These are phyloP conservation scores for Leptomonas pyrrhocoris DNA, from an alignment of 208 protist genomes.

Conservation along the genomic window DNA sequence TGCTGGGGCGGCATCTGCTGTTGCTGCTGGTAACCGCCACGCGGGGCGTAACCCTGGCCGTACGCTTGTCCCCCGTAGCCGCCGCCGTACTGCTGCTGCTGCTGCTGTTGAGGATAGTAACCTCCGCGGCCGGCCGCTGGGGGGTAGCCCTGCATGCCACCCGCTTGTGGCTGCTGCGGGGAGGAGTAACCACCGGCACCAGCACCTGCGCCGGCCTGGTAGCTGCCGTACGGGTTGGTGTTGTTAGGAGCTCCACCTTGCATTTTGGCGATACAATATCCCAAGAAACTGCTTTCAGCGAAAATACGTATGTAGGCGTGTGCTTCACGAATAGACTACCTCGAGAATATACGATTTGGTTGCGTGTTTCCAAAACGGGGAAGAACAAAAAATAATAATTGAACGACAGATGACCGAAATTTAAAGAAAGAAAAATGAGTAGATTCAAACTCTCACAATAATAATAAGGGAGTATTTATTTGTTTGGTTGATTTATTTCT, in stretches of 20 bases:
- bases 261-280: too few relatives aligned
- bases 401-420: neutral
- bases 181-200: conserved; percentile 19
- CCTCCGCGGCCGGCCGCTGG: conserved; percentile 11
- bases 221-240: conserved; percentile 29
- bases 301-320: too few relatives aligned
- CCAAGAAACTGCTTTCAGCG: too few relatives aligned
- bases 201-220: conserved; percentile 25
- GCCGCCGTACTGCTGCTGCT: conserved; percentile 31
- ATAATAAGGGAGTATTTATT: too few relatives aligned
- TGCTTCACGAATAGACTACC: too few relatives aligned
- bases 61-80: conserved; percentile 22
- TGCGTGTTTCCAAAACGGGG: too few relatives aligned
- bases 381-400: neutral
- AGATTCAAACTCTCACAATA: too few relatives aligned
- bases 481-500: neutral
- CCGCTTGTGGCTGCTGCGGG: conserved; percentile 23
- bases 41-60: conserved; percentile 1
- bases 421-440: neutral
- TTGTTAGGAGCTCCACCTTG: conserved; percentile 34
- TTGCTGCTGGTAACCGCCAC: conserved; percentile 31
- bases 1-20: conserved; percentile 28
- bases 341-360: too few relatives aligned
- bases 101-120: conserved; percentile 33
- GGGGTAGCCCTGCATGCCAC: neutral